These are phyloP conservation scores for Babesia bovis DNA, from an alignment of 169 alveolate genomes.

Conservation along the genomic window DNA sequence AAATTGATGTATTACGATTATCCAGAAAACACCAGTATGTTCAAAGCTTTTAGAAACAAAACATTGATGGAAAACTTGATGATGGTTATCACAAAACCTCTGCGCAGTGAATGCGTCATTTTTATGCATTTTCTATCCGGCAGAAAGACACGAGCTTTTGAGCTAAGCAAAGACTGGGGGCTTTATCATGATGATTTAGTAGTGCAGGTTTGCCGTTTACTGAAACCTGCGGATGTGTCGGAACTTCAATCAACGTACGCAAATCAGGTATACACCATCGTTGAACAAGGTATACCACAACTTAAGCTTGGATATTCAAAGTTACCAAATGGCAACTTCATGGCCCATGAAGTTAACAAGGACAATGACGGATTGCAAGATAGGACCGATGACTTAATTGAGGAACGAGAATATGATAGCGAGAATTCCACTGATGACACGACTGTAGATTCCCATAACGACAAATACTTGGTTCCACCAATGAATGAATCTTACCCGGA, in stretches of 20 bases:
- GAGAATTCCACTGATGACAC: neutral
- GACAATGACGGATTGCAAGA: neutral
- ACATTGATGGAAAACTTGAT: conserved; percentile 5
- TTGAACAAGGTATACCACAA: conserved; percentile 14
- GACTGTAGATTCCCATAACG: neutral
- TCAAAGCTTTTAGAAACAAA: neutral
- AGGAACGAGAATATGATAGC: neutral
- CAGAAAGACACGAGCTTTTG: conserved; percentile 21
- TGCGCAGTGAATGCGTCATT: conserved; percentile 22
- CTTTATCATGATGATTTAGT: neutral
- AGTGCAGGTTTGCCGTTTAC: conserved; percentile 2
- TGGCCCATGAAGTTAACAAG: neutral
- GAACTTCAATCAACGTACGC: conserved; percentile 21
- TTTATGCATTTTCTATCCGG: conserved; percentile 25
- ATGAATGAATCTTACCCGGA: neutral
- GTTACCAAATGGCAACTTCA: neutral
- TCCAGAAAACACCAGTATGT: neutral
- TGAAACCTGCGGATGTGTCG: neutral
- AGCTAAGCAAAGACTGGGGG: conserved; percentile 3
- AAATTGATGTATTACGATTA: neutral
- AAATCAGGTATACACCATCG: conserved; percentile 11
- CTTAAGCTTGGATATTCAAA: neutral
- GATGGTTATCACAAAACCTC: neutral
- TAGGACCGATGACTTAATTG: neutral
- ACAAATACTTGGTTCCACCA: neutral